phyloP scores from a whole-genome alignment of 2,329 filamentous ascomycete species.

The Diaporthe sp. region DNA sequence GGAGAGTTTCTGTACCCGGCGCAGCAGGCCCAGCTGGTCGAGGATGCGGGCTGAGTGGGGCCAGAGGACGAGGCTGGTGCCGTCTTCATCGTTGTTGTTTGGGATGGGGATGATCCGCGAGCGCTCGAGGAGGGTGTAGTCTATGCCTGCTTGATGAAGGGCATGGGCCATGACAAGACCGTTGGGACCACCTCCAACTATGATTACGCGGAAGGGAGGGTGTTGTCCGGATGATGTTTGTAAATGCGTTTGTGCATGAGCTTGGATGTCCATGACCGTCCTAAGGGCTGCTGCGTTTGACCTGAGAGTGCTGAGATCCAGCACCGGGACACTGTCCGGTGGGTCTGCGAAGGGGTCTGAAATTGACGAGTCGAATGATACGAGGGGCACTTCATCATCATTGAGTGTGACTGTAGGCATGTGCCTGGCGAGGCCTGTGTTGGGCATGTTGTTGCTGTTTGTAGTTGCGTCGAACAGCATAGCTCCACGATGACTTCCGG shows the following conservation, averaged over 20 bases:
- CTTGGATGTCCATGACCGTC: too few relatives aligned
- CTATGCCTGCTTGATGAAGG: constrained; percentile 47
- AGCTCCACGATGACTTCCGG: not conserved
- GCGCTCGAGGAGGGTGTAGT: constrained; percentile 48
- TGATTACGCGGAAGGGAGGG: constrained; percentile 43
- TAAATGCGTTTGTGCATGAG: not conserved
- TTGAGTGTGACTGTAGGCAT: not conserved
- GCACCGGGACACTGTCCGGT: not conserved
- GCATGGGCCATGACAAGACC: constrained; percentile 48
- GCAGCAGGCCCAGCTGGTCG: constrained; percentile 46
- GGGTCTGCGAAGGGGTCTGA: not conserved
- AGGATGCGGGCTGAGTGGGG: constrained; percentile 45
- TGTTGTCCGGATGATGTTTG: too few relatives aligned
- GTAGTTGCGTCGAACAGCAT: too few relatives aligned
- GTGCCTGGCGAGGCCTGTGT: not conserved
- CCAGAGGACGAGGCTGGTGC: constrained; percentile 43
- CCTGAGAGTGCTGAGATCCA: not conserved
- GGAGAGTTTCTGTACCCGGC: constrained; percentile 32
- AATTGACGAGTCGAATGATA: not conserved
- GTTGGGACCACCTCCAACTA: constrained; percentile 49
- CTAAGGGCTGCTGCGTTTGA: not conserved
- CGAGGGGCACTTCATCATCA: not conserved
- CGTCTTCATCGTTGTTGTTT: constrained; percentile 26
- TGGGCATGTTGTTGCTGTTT: too few relatives aligned
- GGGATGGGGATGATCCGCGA: constrained; percentile 38